Evolutionary conservation across 208 protist species (phyloP), one percentile per base, ranked within the genome.

Genomic region (Hexamita inflata): DNA sequence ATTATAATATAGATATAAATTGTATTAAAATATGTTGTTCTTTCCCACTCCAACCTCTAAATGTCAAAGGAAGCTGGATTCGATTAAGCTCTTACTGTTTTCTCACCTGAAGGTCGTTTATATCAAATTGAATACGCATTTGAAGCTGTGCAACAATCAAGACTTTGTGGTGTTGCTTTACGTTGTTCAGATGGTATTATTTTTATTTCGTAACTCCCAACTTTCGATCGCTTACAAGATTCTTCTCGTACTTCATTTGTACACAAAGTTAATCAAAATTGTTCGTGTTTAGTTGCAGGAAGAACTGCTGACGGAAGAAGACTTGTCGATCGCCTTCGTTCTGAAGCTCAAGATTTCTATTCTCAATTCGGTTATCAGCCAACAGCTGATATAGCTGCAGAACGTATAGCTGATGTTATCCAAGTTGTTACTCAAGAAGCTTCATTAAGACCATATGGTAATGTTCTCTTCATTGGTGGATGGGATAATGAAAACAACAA

Each of bases 61-160:
- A 62, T 62, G 7, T 62, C 7, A 62, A 62, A 15, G 32, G n/a
- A n/a, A 9, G 64, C 26, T 32, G 64, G 64, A 15, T 70, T 70
- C 64, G 64, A 70, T 34, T 34, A 70, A 38, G 35, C 9, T 9
- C 64, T 70, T 2, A 70, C 64, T 38, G 64, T 70, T n/a, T 70
- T 70, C 64, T 42, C 24, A 4, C 64, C 64, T 11, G 64, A 70
- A 45, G 64, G 64, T n/a, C 2, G n/a, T 4, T 34, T 70, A 49
- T 70, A 49, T n/a, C 64, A 70, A n/a, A 38, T 70, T n/a, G 64
- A 70, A 49, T 70, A 70, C 38, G 64, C 64, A 28, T 70, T 45
- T n/a, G 11, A 38, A 24, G 64, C 64, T n/a, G 64, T 70, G 2
- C 15, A 7, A 19, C 15, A 7, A 9, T 70, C 64, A 2, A 4